Evolutionary conservation across 176 grass and related monocot genomes (phyloP).

Genomic region (Bromus sterilis): DNA sequence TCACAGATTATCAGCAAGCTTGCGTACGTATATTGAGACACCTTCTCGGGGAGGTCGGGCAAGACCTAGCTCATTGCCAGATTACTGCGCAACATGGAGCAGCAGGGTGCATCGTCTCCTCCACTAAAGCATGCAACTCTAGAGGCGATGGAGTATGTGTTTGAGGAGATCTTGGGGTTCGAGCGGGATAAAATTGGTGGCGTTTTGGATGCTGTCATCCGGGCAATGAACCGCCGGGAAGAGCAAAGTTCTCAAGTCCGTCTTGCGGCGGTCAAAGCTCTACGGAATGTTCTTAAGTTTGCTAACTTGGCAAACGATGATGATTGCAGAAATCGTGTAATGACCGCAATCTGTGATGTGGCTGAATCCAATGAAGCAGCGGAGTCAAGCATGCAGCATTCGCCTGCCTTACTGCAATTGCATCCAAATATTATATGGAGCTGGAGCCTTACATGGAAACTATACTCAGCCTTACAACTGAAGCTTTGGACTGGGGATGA

Average conservation of each 20-base stretch:
- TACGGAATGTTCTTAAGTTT: constrained; percentile 84
- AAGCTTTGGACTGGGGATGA: constrained; percentile 38
- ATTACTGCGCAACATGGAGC: constrained; percentile 60
- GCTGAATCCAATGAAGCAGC: constrained; percentile 55
- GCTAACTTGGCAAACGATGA: constrained; percentile 78
- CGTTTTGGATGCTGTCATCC: constrained; percentile 73
- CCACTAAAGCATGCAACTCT: constrained; percentile 74
- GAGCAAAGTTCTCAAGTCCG: constrained; percentile 63
- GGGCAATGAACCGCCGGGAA: constrained; percentile 54
- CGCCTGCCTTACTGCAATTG: constrained; percentile 73
- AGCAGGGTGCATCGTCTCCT: constrained; percentile 33
- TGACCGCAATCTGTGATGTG: constrained; percentile 67
- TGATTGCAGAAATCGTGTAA: constrained; percentile 61
- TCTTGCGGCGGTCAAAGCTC: constrained; percentile 68
- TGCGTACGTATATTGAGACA: constrained; percentile 75
- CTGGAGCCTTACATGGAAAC: constrained; percentile 67
- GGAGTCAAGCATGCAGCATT: constrained; percentile 64
- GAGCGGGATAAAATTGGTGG: constrained; percentile 78
- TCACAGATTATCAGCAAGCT: constrained; percentile 84
- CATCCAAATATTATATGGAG: constrained; percentile 59
- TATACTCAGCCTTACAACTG: constrained; percentile 58
- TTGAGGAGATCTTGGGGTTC: constrained; percentile 47
- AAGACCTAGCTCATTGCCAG: constrained; percentile 62
- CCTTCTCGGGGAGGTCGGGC: constrained; percentile 74
- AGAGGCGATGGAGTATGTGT: constrained; percentile 82